phyloP scores from a whole-genome alignment of 139 green algal species.

The Nannochloris sp. region DNA sequence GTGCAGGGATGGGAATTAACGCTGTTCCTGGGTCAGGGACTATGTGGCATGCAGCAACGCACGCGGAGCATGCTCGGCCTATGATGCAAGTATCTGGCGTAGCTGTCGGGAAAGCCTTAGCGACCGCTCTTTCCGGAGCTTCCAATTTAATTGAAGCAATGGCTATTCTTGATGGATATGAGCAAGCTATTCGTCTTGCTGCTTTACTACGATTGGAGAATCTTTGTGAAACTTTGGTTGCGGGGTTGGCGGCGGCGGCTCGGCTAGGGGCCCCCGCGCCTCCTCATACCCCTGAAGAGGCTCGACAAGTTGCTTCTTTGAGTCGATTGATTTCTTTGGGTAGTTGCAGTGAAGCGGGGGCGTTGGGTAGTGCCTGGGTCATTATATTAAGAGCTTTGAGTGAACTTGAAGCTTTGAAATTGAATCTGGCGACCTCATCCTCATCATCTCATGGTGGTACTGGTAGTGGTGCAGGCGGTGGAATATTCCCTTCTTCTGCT shows the following conservation, averaged over 20 bases:
- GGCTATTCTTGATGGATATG: constrained; percentile 31
- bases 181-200: constrained; percentile 43
- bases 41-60: constrained; percentile 63
- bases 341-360: constrained; percentile 42
- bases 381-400: constrained; percentile 61
- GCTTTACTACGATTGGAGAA: constrained; percentile 56
- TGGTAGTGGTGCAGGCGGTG: not conserved
- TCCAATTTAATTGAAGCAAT: constrained; percentile 13
- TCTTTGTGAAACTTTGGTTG: constrained; percentile 44
- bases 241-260: constrained; percentile 32
- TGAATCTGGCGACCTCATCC: too few relatives aligned
- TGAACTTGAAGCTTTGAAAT: constrained; percentile 58
- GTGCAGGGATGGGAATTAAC: constrained; percentile 26
- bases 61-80: constrained; percentile 69
- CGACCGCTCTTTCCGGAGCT: constrained; percentile 29
- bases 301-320: constrained; percentile 57
- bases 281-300: constrained; percentile 3
- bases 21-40: constrained; percentile 17
- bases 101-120: constrained; percentile 38
- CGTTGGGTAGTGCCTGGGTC: constrained; percentile 68
- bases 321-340: constrained; percentile 49
- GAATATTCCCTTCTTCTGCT: not conserved
- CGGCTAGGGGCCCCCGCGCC: not conserved
- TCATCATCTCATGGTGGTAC: not conserved
- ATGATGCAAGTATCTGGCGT: constrained; percentile 73